These are phyloP conservation scores for Penicillium odoratum DNA, from an alignment of 495 filamentous ascomycete genomes.

Conservation along the genomic window DNA sequence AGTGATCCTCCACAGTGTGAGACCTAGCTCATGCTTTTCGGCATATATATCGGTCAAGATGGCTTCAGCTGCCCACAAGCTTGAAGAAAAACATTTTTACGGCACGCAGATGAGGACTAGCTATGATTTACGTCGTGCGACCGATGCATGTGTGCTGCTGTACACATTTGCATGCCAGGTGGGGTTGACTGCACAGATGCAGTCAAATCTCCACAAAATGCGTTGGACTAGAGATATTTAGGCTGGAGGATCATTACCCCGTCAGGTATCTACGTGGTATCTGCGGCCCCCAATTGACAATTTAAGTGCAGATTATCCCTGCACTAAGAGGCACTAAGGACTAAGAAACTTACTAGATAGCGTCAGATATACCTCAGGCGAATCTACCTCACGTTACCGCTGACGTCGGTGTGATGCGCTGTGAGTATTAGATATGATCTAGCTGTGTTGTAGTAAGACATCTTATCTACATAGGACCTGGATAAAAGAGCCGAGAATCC, in stretches of 20 bases:
- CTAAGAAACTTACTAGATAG: no score
- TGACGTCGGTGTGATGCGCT: neutral
- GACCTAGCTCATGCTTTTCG: neutral
- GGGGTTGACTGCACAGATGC: neutral
- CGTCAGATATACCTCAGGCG: no score
- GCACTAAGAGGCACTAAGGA: neutral
- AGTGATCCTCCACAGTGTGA: neutral
- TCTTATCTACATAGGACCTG: no score
- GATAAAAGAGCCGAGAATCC: no score
- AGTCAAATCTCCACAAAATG: neutral
- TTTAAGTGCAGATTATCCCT: neutral
- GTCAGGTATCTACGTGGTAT: neutral
- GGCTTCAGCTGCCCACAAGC: no score
- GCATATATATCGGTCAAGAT: constrained; percentile 1
- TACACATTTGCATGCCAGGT: neutral
- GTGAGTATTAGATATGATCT: neutral
- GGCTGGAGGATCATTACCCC: neutral
- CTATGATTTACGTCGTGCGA: no score
- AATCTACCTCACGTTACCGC: neutral
- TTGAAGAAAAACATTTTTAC: no score
- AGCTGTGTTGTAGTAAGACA: no score
- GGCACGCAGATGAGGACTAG: no score
- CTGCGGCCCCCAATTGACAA: neutral
- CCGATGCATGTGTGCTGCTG: neutral
- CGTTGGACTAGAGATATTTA: neutral